Evolutionary conservation across 1,284 basidiomycete species (phyloP), one percentile per base, ranked within the genome.

Genomic region (Malassezia psittaci): DNA sequence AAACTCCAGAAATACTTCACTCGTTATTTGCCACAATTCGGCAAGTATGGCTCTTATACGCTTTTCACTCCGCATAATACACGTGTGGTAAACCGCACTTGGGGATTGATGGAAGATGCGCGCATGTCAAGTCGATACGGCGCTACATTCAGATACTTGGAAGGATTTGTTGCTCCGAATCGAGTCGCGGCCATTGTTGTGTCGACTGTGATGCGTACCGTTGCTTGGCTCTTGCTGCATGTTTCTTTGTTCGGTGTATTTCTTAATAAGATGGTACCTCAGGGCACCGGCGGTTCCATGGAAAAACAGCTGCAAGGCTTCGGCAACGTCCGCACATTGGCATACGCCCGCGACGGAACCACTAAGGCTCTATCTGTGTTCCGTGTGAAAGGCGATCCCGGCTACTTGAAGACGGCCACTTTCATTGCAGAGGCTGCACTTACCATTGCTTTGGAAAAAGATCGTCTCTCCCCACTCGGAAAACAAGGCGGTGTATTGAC

Each of bases 341-440:
- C 48, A 66, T 76, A 5, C 69, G 77, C 15, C 75, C 79, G 7
- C 78, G 79, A 5, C 76, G 79, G 16, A 76, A 81, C 15, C 1
- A 55, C 61, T 8, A 43, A 57, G 41, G 77, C 80, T 46, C 81
- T 85, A 29, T 83, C 84, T 61, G 82, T 79, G 1, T 79, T 81
- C 36, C 75, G 83, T 49, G 84, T 82, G 1, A 77, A 82, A 40
- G 86, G 86, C n/a, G 87, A 90, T 68, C 85, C 87, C 3, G 87
- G 88, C 2, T 89, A 90, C 75, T 72, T 81, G n/a, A 75, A 83
- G 35, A 84, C 86, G 1, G 78, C 84, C 5, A 76, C 84, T 39
- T 82, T 90, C 79, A 79, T 88, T 21, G 78, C 82, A 3, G 88
- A 91, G 77, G 81, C 81, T 12, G 88, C 86, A 0, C 79, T 90